phyloP scores from a whole-genome alignment of 75 land plant genomes.

The Picea sitchensis region DNA sequence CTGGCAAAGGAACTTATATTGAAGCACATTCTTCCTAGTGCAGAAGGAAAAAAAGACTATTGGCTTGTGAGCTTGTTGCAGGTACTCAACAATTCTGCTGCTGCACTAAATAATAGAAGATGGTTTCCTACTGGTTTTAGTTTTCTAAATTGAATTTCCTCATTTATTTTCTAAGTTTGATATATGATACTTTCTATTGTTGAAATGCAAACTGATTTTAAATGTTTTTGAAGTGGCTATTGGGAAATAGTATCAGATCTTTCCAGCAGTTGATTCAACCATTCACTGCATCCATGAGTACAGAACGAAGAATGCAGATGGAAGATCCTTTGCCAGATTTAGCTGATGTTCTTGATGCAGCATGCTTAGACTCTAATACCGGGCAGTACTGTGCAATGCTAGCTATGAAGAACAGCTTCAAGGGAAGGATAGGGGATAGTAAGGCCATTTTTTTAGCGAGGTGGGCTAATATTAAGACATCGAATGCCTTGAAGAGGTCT shows the following conservation, averaged over 20 bases:
- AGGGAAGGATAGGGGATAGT: slow-evolving; percentile 45
- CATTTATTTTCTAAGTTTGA: slow-evolving; percentile 3
- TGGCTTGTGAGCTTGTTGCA: slow-evolving; percentile 93
- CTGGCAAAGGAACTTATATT: slow-evolving; percentile 56
- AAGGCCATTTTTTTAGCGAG: slow-evolving; percentile 28
- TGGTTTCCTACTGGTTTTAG: neutral
- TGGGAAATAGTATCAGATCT: slow-evolving; percentile 66
- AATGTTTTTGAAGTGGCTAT: slow-evolving; percentile 64
- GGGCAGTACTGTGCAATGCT: slow-evolving; percentile 68
- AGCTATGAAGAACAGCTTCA: slow-evolving; percentile 60
- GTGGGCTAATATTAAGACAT: slow-evolving; percentile 46
- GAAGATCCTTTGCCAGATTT: neutral
- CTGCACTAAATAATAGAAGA: neutral
- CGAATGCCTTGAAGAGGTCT: slow-evolving; percentile 58
- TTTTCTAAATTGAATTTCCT: slow-evolving; percentile 5
- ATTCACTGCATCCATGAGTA: neutral
- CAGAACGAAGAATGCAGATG: slow-evolving; percentile 4
- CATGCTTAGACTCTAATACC: slow-evolving; percentile 58
- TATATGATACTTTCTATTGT: slow-evolving; percentile 1
- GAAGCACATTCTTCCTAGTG: slow-evolving; percentile 60
- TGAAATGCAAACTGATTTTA: slow-evolving; percentile 1
- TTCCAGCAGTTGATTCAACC: slow-evolving; percentile 40
- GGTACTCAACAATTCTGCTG: slow-evolving; percentile 39
- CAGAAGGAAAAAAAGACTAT: slow-evolving; percentile 57
- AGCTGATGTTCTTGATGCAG: slow-evolving; percentile 4